Evolutionary conservation across 768 basidiomycete genomes (phyloP).

Genomic region (Boletus coccyginus): DNA sequence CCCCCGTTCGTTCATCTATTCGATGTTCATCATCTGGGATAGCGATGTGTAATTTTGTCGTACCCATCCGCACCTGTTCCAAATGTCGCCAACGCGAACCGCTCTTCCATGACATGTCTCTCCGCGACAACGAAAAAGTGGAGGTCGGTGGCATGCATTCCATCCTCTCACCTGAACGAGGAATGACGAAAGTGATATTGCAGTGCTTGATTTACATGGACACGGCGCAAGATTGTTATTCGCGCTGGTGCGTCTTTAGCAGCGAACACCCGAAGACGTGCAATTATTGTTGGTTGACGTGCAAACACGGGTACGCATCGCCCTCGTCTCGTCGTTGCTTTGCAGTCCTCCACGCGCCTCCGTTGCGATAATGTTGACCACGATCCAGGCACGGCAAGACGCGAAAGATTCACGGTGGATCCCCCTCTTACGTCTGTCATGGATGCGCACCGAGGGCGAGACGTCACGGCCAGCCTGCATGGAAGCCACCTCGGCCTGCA

Average conservation of each 20-base stretch:
- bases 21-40: neutral
- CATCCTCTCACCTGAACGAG: neutral
- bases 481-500: constrained; percentile 20
- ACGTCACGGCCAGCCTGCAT: constrained; percentile 11
- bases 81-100: constrained; percentile 26
- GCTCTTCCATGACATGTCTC: constrained; percentile 21
- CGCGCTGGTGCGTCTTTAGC: constrained; percentile 29
- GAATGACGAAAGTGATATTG: neutral
- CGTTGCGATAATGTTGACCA: neutral
- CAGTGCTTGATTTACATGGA: constrained; percentile 28
- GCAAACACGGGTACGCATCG: constrained; percentile 24
- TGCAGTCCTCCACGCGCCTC: neutral
- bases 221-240: constrained; percentile 31
- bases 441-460: constrained; percentile 21
- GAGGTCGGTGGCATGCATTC: constrained; percentile 9
- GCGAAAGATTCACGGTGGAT: constrained; percentile 29
- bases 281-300: constrained; percentile 27
- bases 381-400: constrained; percentile 29
- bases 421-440: constrained; percentile 29
- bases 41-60: constrained; percentile 30
- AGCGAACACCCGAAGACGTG: constrained; percentile 27
- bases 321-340: neutral
- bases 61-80: constrained; percentile 31
- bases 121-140: constrained; percentile 17
- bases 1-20: neutral